A percentile compares a stretch with the other conserved stretches of the same genome.
Evolutionary conservation across 2,329 filamentous ascomycete genomes (phyloP).

Genomic region (Neonectria neomacrospora): DNA sequence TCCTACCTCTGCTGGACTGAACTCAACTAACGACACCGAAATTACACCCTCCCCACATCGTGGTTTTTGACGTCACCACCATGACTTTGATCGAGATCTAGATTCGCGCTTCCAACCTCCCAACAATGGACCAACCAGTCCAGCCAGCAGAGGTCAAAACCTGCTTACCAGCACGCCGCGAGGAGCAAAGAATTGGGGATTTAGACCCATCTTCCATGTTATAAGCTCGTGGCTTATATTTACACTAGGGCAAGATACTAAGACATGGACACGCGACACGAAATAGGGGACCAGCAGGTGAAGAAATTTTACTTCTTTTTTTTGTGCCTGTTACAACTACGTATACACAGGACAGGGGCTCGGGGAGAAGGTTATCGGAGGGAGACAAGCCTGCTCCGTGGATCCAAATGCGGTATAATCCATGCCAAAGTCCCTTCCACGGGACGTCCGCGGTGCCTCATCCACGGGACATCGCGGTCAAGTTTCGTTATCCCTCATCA

Average conservation of each 20-base stretch:
- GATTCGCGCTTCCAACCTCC: conserved; percentile 24
- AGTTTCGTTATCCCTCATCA: conserved; percentile 33
- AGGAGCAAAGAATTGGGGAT: no score
- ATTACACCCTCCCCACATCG: conserved; percentile 39
- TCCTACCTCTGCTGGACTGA: conserved; percentile 18
- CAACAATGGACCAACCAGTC: conserved; percentile 2
- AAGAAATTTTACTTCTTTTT: conserved; percentile 51
- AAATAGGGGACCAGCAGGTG: not conserved
- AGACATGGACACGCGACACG: not conserved
- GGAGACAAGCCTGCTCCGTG: conserved; percentile 35
- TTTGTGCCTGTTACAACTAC: conserved; percentile 53
- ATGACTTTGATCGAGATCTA: conserved; percentile 32
- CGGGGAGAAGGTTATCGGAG: conserved; percentile 36
- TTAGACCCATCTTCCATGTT: no score
- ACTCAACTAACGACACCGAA: conserved; percentile 29
- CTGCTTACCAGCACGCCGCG: not conserved
- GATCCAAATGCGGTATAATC: conserved; percentile 38
- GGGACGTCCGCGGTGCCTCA: conserved; percentile 27
- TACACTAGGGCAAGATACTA: not conserved
- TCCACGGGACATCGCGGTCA: conserved; percentile 22
- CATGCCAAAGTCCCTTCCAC: conserved; percentile 40
- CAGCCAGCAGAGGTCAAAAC: not conserved
- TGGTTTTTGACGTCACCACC: conserved; percentile 40
- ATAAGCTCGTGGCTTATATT: not conserved
- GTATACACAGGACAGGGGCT: conserved; percentile 49